Conservation (phyloP, 805 yeast genomes). For the Candida lessepsii region DNA sequence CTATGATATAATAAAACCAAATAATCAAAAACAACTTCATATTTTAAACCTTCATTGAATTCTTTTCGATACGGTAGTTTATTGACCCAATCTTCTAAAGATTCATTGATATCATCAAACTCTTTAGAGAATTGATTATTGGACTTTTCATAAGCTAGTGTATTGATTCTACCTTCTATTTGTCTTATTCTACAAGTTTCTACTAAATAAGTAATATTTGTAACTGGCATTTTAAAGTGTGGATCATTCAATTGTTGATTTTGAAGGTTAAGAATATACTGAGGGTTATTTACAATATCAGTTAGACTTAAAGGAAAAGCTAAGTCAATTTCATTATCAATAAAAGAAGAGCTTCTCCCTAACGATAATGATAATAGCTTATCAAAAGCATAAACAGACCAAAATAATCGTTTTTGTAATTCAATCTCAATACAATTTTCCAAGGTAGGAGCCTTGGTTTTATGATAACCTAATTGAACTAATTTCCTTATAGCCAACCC, state of each 20-base stretch:
- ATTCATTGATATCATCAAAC: constrained; percentile 4
- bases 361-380: constrained; percentile 10
- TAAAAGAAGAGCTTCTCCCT: constrained; percentile 9
- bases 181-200: constrained; percentile 12
- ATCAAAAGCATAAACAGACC: constrained; percentile 14
- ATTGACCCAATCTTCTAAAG: constrained; percentile 9
- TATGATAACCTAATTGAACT: constrained; percentile 12
- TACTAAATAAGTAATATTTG: constrained; percentile 9
- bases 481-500: constrained; percentile 12
- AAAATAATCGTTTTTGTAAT: constrained; percentile 10
- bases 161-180: constrained; percentile 12
- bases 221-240: constrained; percentile 9
- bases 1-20: constrained; percentile 11
- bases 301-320: constrained; percentile 11
- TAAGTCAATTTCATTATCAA: constrained; percentile 9
- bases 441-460: constrained; percentile 6
- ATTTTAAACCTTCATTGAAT: constrained; percentile 8
- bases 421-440: constrained; percentile 9
- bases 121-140: neutral
- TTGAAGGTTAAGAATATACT: constrained; percentile 3
- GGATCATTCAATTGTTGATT: constrained; percentile 1
- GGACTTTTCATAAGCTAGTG: constrained; percentile 4
- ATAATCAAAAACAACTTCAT: constrained; percentile 13
- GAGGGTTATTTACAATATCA: constrained; percentile 3
- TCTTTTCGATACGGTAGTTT: constrained; percentile 9